Base-by-base conservation (phyloP, 2,329 filamentous ascomycete species). In the Tolypocladium tropicale region DNA sequence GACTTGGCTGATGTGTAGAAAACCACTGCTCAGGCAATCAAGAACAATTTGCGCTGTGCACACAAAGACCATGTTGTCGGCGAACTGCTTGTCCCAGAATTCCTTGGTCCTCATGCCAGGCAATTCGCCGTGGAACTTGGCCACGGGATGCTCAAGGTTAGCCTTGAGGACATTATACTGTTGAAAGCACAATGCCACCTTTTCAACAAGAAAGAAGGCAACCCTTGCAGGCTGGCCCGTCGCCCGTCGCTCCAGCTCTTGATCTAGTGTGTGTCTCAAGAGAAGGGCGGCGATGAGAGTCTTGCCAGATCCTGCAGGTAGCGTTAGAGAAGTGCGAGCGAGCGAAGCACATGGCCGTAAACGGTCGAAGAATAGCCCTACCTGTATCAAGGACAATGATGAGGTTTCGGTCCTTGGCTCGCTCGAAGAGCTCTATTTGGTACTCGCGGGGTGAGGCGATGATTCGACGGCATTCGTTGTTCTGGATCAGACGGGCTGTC, bases 311-410 rank as follows among this genome's bases (percentile, higher is more conserved):
- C 94, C 88, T 86, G 57, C 1, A 18, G n/a, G n/a, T n/a, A n/a
- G n/a, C n/a, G n/a, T n/a, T n/a, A n/a, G n/a, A n/a, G n/a, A n/a
- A n/a, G n/a, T n/a, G n/a, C n/a, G n/a, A n/a, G n/a, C n/a, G n/a
- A n/a, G n/a, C n/a, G n/a, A n/a, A n/a, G 18, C 18, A 14, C n/a
- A 50, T 53, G 23, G 21, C n/a, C 36, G 36, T 18, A n/a, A 10
- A 30, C 6, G 52, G 12, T 11, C 23, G 36, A 12, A 10, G n/a
- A n/a, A n/a, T n/a, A n/a, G n/a, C 53, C 64, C 53, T 67, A 85
- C 84, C 90, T n/a, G 93, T 96, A 65, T 95, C 91, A 1, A 97
- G 79, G 1, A 99, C 94, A 1, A 94, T 92, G 62, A 99, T 95
- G 9, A 86, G 88, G 66, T 99, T 99, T 62, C 86, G 81, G 53